Conservation (phyloP, 2,329 filamentous ascomycete genomes). For the Pseudogymnoascus sp. region DNA sequence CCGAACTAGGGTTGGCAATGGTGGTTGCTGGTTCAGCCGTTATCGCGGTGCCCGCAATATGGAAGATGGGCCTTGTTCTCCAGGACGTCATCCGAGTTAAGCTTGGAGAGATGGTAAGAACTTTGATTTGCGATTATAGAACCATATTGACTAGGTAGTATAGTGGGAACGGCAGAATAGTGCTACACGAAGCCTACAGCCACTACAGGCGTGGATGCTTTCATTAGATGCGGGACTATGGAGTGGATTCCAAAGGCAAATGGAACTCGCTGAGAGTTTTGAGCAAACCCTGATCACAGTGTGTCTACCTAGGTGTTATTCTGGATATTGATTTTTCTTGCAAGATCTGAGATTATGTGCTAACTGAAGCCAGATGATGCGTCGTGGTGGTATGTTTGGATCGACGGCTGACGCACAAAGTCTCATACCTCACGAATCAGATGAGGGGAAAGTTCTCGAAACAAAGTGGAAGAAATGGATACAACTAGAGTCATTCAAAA, state of each 20-base stretch:
- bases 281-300: not conserved
- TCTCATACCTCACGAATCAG: not conserved
- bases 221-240: constrained; percentile 9
- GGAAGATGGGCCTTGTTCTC: constrained; percentile 10
- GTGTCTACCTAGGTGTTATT: not conserved
- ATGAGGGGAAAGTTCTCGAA: not conserved
- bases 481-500: constrained; percentile 9
- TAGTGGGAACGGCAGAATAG: constrained; percentile 8
- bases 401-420: not conserved
- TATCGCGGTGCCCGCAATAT: not conserved
- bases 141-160: not conserved
- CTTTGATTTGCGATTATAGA: not conserved
- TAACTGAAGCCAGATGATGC: constrained; percentile 7
- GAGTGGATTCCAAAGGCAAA: constrained; percentile 7
- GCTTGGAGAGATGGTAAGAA: not conserved
- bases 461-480: constrained; percentile 10
- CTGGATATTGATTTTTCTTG: not conserved
- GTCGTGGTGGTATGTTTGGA: not conserved
- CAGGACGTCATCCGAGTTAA: not conserved
- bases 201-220: constrained; percentile 1
- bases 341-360: not conserved
- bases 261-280: constrained; percentile 9
- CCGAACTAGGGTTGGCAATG: not conserved
- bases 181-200: not conserved
- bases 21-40: not conserved